A percentile compares a stretch with the other conserved stretches of the same genome.
phyloP scores from a whole-genome alignment of 2,329 filamentous ascomycete genomes.

The Diaporthe capsici region DNA sequence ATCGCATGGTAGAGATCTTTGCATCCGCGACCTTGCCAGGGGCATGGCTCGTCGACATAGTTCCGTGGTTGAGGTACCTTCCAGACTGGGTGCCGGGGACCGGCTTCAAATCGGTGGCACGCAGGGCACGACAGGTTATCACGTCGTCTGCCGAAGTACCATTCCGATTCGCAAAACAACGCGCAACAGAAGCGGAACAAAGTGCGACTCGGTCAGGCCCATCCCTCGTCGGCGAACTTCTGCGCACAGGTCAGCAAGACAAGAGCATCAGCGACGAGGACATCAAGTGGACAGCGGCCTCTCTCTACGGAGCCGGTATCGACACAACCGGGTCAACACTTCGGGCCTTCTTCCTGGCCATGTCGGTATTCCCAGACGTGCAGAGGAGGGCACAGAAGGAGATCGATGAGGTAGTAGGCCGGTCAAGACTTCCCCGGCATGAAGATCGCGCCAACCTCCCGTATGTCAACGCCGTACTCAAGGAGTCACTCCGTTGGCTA shows the following conservation, averaged over 20 bases:
- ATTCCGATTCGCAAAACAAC: slow-evolving; percentile 43
- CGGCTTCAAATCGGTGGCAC: slow-evolving; percentile 45
- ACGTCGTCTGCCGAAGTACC: slow-evolving; percentile 43
- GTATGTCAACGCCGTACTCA: slow-evolving; percentile 32
- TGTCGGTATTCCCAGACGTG: slow-evolving; percentile 57
- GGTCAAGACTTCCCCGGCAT: slow-evolving; percentile 29
- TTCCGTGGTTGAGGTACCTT: slow-evolving; percentile 47
- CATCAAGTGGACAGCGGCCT: neutral
- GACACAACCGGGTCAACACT: slow-evolving; percentile 32
- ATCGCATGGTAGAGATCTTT: slow-evolving; percentile 45
- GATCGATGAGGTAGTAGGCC: slow-evolving; percentile 38
- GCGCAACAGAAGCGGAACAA: neutral
- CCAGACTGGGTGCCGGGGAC: slow-evolving; percentile 49
- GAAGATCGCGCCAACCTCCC: slow-evolving; percentile 21
- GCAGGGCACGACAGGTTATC: slow-evolving; percentile 39
- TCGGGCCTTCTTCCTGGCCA: slow-evolving; percentile 56
- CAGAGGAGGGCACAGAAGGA: slow-evolving; percentile 51
- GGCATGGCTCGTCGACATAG: slow-evolving; percentile 48
- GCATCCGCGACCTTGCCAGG: slow-evolving; percentile 41
- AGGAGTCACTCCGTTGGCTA: slow-evolving; percentile 26
- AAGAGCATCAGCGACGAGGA: slow-evolving; percentile 15
- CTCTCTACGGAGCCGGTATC: slow-evolving; percentile 2
- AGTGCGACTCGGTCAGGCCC: slow-evolving; percentile 37
- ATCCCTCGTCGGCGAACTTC: neutral
- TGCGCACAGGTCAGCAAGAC: neutral